Evolutionary conservation across 2,329 filamentous ascomycete species (phyloP), one percentile per base, ranked within the genome.

Genomic region (Paraphoma chrysanthemicola): DNA sequence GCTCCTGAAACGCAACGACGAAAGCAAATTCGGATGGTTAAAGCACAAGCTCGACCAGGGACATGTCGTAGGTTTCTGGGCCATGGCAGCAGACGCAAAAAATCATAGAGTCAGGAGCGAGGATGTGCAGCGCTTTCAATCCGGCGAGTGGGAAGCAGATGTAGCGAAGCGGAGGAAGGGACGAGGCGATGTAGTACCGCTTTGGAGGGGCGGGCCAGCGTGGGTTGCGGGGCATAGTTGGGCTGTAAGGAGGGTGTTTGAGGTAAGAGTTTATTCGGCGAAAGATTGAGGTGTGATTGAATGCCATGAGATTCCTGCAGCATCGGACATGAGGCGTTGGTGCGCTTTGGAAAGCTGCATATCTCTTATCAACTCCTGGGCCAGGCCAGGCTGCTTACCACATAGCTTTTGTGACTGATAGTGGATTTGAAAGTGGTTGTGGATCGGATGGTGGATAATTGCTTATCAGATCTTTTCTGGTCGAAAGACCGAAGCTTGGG

Each of bases 201-300:
- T 66, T 6, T 68, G 64, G 66, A 62, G 66, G 56, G 64, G 64
- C 44, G 66, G 66, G 29, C 66, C 64, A 42, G 57, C 66, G 5
- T 65, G 58, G 58, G 56, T 48, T 12, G 48, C 41, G 6, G 63
- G 63, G 29, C 66, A 69, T 43, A 68, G 64, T 51, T 68, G 60
- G 63, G 63, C 57, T 33, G 63, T 67, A 6, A 48, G 56, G 42
- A 69, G 54, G 43, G 30, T 65, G 53, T 45, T 69, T 10, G 63
- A 56, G 1, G 57, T 68, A 1, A 58, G 54, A 18, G 64, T 69
- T 30, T 69, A 69, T 46, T 61, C 59, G 48, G 46, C 28, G 12
- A 66, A 61, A 54, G n/a, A 44, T 6, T 44, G 56, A 42, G 4
- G 39, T 6, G 8, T n/a, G 39, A 16, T 9, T 8, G 39, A 42